Evolutionary conservation across 2,329 filamentous ascomycete species (phyloP), one percentile per base, ranked within the genome.

Genomic region (Fusarium sacchari): DNA sequence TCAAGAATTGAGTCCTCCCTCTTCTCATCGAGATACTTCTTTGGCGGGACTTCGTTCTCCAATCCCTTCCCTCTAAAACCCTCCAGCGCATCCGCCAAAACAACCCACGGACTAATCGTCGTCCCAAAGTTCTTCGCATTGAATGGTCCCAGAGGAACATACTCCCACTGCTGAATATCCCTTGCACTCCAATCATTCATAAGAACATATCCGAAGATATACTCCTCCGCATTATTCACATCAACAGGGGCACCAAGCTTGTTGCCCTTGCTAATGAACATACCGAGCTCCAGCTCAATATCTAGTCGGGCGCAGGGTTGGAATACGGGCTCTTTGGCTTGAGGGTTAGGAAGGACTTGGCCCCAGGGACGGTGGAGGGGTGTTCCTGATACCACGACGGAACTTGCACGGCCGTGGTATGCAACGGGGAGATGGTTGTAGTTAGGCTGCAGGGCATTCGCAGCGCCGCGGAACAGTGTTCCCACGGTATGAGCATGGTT

Each of bases 371-470:
- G 87, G 39, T 88, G 86, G 67, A 96, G 89, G 0, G 90, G 88
- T 0, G 93, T 94, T 15, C 92, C 93, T 0, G 92, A 94, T 8
- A 93, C 86, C 3, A 95, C 92, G 13, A 96, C 88, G 6, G 91
- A 93, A 14, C 91, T 93, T 12, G 93, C 91, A 60, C 94, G 89
- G 12, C 93, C 92, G 79, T 96, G 93, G 77, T 96, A 96, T 6
- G 90, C 94, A 6, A 96, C 92, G 0, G 94, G 94, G 0, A 96
- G 85, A 76, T 95, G 92, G 64, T 89, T 93, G 81, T 96, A 96
- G 79, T 96, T 96, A 32, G 92, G 91, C 80, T 95, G 92, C 15
- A 96, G 84, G 1, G 93, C 93, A 73, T 94, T 93, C 28, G 88
- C 87, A 0, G 91, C 87, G 0, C 92, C 93, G 53, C 93, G 89